Percentiles rank a stretch among this genome's conserved stretches.
Conservation (phyloP, 2,329 filamentous ascomycete species). For the Talaromyces amestolkiae region DNA sequence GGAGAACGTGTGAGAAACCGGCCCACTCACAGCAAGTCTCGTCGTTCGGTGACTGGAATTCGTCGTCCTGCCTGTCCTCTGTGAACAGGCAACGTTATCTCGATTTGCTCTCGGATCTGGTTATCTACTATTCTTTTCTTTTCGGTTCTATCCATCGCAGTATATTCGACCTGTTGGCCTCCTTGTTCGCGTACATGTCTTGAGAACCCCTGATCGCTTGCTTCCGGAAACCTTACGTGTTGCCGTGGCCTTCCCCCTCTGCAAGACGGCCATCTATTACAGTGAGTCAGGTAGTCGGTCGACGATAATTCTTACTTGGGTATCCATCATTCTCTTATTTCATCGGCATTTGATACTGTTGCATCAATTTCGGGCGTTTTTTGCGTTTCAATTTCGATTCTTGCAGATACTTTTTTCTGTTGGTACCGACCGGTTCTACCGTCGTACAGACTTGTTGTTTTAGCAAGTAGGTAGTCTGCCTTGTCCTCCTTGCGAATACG, state of each 20-base stretch:
- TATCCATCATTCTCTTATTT: neutral
- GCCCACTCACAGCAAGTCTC: neutral
- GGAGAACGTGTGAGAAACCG: slow-evolving; percentile 1
- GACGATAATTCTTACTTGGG: slow-evolving; percentile 14
- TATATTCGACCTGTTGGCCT: slow-evolving; percentile 17
- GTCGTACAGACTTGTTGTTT: slow-evolving; percentile 15
- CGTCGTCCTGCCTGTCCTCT: neutral
- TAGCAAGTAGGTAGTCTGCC: slow-evolving; percentile 13
- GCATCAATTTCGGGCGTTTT: slow-evolving; percentile 15
- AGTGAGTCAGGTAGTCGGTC: slow-evolving; percentile 16
- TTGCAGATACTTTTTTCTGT: slow-evolving; percentile 20
- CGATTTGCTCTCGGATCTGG: slow-evolving; percentile 15
- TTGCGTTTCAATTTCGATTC: slow-evolving; percentile 29
- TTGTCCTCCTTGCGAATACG: slow-evolving; percentile 11
- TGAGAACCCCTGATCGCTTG: slow-evolving; percentile 24
- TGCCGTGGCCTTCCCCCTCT: slow-evolving; percentile 18
- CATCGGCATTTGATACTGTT: slow-evolving; percentile 11
- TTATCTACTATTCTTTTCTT: slow-evolving; percentile 23
- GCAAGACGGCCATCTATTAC: slow-evolving; percentile 1
- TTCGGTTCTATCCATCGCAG: slow-evolving; percentile 30
- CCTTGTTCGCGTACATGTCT: slow-evolving; percentile 15
- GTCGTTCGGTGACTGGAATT: neutral
- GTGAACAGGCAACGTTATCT: neutral
- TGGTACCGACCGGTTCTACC: slow-evolving; percentile 10
- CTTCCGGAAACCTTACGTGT: slow-evolving; percentile 22